A percentile compares a stretch with the other conserved stretches of the same genome.
These are phyloP conservation scores for Penicillium aurantiogriseum DNA, from an alignment of 2,329 filamentous ascomycete species.

Conservation along the genomic window DNA sequence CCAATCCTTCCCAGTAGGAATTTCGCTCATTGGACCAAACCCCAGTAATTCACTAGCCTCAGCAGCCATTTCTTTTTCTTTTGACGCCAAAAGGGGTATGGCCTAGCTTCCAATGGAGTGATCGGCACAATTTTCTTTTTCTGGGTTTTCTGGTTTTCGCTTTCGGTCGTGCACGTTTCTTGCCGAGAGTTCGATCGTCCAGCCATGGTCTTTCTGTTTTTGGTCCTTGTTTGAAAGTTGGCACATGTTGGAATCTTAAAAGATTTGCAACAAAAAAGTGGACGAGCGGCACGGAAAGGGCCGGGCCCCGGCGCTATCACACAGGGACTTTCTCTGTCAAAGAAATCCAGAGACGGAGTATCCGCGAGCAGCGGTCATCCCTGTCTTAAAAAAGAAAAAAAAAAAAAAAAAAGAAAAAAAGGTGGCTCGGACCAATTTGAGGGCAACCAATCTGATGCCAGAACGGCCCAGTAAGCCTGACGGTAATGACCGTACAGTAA, in stretches of 20 bases:
- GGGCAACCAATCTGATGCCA: slow-evolving; percentile 19
- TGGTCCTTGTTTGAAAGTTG: neutral
- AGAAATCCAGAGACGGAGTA: slow-evolving; percentile 7
- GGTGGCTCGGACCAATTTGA: slow-evolving; percentile 22
- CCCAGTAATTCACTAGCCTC: slow-evolving; percentile 21
- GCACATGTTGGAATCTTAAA: slow-evolving; percentile 5
- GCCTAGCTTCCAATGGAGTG: slow-evolving; percentile 21
- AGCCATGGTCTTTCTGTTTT: slow-evolving; percentile 3
- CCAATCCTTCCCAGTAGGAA: slow-evolving; percentile 25
- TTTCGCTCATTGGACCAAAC: slow-evolving; percentile 33
- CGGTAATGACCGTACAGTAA: slow-evolving; percentile 30
- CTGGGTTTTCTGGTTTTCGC: neutral
- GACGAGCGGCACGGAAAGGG: slow-evolving; percentile 39
- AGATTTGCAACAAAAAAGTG: slow-evolving; percentile 14
- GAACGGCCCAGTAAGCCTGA: slow-evolving; percentile 15
- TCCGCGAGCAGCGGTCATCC: slow-evolving; percentile 6
- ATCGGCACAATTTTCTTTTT: slow-evolving; percentile 26
- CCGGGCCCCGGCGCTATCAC: slow-evolving; percentile 31
- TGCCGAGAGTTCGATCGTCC: slow-evolving; percentile 15
- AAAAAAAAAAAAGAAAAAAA: neutral
- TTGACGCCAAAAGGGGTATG: slow-evolving; percentile 26
- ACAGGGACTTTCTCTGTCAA: neutral
- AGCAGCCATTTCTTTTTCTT: slow-evolving; percentile 17
- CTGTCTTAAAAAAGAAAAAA: slow-evolving; percentile 5
- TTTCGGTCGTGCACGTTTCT: slow-evolving; percentile 14